Base-by-base conservation (phyloP, 2,329 filamentous ascomycete genomes). In the Scedosporium aurantiacum region DNA sequence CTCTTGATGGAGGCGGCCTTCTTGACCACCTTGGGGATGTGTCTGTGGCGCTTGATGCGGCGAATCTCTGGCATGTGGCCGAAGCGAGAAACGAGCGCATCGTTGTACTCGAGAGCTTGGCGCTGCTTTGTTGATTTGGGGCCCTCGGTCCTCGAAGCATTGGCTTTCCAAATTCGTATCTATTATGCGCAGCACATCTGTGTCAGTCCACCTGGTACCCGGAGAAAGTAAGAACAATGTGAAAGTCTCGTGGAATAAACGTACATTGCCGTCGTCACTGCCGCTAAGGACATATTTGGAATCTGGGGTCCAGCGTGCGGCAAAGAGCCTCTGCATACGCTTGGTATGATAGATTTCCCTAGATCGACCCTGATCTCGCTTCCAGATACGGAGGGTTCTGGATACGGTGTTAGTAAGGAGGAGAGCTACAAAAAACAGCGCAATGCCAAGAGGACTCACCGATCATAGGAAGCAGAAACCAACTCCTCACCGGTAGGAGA, bases 341-440 rank as follows among this genome's bases (percentile, higher is more conserved):
- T 97, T 96, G 18, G 94, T 97, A 78, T 97, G 92, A 75, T 97
- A 99, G 57, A 97, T 86, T 70, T 99, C 94, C 67, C 92, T 83
- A 14, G 89, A 92, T 74, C 94, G 90, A 25, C 93, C 93, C 64
- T 87, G 79, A 65, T 87, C 83, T 62, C 89, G 83, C 71, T 85
- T 85, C 89, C 91, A 97, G 58, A 97, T 78, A 58, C 94, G 85
- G 60, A 99, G 80, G 4, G 91, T 96, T 64, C 91, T 86, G 45
- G 27, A 16, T 54, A n/a, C 4, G 14, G 16, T 23, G 63, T 64
- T 61, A 64, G 58, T 27, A 55, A 18, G 3, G 5, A n/a, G 4
- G 14, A 57, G 32, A 32, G n/a, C 6, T 21, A 18, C 25, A 28
- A 28, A 7, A 5, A 27, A 55, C 7, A 28, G 23, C 14, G 37